phyloP scores from a whole-genome alignment of 805 yeast genomes.

The Myxozyma vanderwaltii region DNA sequence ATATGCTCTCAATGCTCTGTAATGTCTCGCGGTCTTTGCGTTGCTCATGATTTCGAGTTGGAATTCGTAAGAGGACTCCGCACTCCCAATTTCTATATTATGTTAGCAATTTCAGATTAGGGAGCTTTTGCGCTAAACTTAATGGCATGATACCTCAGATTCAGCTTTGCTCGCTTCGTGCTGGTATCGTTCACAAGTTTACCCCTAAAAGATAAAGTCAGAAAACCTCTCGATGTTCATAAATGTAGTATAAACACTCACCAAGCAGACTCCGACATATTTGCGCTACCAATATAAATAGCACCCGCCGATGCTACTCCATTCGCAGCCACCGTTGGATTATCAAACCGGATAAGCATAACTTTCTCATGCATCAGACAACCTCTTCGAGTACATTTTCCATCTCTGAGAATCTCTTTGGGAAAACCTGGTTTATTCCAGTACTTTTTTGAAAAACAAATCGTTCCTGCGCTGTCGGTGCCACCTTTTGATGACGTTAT shows the following conservation, averaged over 20 bases:
- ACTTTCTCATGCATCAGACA: conserved; percentile 34
- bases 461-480: conserved; percentile 24
- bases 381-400: conserved; percentile 20
- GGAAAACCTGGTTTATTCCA: conserved; percentile 31
- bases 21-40: neutral
- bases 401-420: conserved; percentile 26
- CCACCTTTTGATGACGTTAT: conserved; percentile 28
- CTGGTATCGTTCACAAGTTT: conserved; percentile 21
- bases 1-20: conserved; percentile 8
- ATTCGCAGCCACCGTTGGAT: neutral
- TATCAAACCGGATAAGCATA: conserved; percentile 27
- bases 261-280: conserved; percentile 35
- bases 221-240: neutral
- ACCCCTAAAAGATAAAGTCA: conserved; percentile 22
- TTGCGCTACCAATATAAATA: conserved; percentile 33
- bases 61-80: conserved; percentile 27
- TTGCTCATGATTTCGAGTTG: neutral
- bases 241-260: neutral
- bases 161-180: conserved; percentile 15
- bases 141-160: conserved; percentile 6
- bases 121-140: too few species aligned
- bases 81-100: conserved; percentile 32
- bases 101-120: too few species aligned
- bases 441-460: conserved; percentile 20
- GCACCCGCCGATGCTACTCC: conserved; percentile 7